Evolutionary conservation across 805 yeast species (phyloP).

Genomic region (Spathaspora girioi): DNA sequence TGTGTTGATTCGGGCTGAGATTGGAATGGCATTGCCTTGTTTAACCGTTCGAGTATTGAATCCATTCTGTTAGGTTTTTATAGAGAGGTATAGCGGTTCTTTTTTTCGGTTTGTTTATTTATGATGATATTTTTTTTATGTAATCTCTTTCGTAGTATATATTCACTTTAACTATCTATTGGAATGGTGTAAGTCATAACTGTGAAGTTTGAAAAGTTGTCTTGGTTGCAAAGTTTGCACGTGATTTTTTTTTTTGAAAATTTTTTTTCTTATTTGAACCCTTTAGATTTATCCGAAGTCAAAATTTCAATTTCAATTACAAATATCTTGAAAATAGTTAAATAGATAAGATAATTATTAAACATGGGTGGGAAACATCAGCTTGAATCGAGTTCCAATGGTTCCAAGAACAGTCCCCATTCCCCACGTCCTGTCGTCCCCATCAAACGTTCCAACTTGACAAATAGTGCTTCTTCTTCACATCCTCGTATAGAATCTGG

Average conservation of each 20-base stretch:
- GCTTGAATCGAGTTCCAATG: slow-evolving; percentile 1
- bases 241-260: neutral
- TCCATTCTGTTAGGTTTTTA: slow-evolving; percentile 54
- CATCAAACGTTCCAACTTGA: slow-evolving; percentile 18
- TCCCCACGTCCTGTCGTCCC: slow-evolving; percentile 20
- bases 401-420: slow-evolving; percentile 7
- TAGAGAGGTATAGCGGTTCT: neutral
- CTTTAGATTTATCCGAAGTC: neutral
- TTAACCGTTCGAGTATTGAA: slow-evolving; percentile 87
- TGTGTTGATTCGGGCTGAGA: slow-evolving; percentile 80
- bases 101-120: neutral
- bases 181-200: no score
- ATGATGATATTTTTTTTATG: no score
- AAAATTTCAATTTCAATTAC: neutral
- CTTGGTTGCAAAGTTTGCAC: neutral
- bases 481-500: slow-evolving; percentile 7
- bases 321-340: neutral
- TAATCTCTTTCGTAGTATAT: no score
- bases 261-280: neutral
- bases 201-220: no score
- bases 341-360: neutral
- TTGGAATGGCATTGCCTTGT: slow-evolving; percentile 95
- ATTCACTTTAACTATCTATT: no score
- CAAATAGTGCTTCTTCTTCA: neutral
- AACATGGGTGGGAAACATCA: neutral